Evolutionary conservation across 1,284 basidiomycete genomes (phyloP).

Genomic region (Cutaneotrichosporon cavernicola): DNA sequence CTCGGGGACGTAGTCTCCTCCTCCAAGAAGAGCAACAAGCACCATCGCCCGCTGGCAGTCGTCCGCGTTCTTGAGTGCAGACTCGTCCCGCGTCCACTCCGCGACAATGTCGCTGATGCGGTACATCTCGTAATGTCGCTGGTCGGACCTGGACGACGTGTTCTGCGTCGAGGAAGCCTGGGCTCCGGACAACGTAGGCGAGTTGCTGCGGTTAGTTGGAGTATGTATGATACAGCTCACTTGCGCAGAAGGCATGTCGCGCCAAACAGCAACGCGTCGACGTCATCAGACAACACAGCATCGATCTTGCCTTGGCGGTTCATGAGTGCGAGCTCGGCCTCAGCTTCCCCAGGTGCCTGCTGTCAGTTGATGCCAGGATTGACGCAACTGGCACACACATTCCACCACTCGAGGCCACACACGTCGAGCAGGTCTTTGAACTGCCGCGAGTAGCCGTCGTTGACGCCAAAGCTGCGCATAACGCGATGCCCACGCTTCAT

Average conservation of each 20-base stretch:
- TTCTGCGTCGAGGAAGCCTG: conserved; percentile 21
- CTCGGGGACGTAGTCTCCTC: conserved; percentile 82
- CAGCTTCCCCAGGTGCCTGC: conserved; percentile 90
- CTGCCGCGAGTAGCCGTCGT: conserved; percentile 56
- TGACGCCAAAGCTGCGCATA: conserved; percentile 53
- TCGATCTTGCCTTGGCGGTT: conserved; percentile 80
- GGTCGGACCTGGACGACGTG: conserved; percentile 47
- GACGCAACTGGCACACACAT: conserved; percentile 56
- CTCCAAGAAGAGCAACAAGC: conserved; percentile 78
- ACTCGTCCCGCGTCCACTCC: conserved; percentile 30
- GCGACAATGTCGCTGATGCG: conserved; percentile 57
- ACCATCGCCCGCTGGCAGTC: conserved; percentile 72
- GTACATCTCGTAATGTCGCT: conserved; percentile 71
- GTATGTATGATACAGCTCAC: conserved; percentile 47
- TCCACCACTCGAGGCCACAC: conserved; percentile 84
- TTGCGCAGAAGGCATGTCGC: conserved; percentile 77
- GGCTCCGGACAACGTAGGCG: conserved; percentile 65
- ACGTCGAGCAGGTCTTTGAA: conserved; percentile 81
- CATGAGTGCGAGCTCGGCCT: conserved; percentile 89
- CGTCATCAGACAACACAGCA: conserved; percentile 87
- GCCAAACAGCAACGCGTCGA: conserved; percentile 88
- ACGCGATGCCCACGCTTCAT: conserved; percentile 70
- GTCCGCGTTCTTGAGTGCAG: conserved; percentile 39
- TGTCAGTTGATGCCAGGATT: background rate
- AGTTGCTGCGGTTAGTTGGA: conserved; percentile 59